Base-by-base conservation (phyloP, 495 filamentous ascomycete species). In the Aspergillus cristatus region DNA sequence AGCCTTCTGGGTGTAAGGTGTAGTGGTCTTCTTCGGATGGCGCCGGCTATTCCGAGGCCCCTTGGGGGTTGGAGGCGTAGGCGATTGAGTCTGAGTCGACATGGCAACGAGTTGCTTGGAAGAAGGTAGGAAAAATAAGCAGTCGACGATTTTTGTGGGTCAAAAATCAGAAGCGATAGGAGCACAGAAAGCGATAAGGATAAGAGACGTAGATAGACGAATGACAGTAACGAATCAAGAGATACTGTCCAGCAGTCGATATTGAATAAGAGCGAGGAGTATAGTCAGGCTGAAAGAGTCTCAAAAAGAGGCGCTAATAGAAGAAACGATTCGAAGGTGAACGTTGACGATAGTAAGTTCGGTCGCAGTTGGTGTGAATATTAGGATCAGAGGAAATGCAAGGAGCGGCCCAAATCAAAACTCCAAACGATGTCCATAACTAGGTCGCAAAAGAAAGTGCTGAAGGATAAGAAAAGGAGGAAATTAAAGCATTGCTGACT, bases 11-110 rank as follows among this genome's bases (percentile, higher is more conserved):
- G 45, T 30, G 25, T 51, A 45, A 13, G 63, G 58, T 12, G 59
- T 66, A 24, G 42, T 44, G 32, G 43, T 64, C 39, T 57, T 54
- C 47, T 63, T 68, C 25, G 46, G 39, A 17, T 57, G 53, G 18
- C 55, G 55, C n/a, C 63, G 60, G 16, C 48, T 58, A 37, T 61
- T 60, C 40, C 64, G 64, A 38, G 57, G 36, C 26, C 55, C 61
- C 42, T 67, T 65, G 10, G 61, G 58, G 5, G 62, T 65, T 18
- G 53, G 58, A 33, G 57, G 56, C 20, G 58, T 54, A 31, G 61
- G 57, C 34, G 57, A 54, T 58, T 55, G 63, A 14, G 60, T 54
- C 53, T 55, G 63, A 14, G 60, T 54, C 53, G 64, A 64, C 66
- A 67, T 68, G 39, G 48, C 51, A 57, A 64, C 47, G 28, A 40